Conservation (phyloP, 306 rosid species). For the Prunus mira region DNA sequence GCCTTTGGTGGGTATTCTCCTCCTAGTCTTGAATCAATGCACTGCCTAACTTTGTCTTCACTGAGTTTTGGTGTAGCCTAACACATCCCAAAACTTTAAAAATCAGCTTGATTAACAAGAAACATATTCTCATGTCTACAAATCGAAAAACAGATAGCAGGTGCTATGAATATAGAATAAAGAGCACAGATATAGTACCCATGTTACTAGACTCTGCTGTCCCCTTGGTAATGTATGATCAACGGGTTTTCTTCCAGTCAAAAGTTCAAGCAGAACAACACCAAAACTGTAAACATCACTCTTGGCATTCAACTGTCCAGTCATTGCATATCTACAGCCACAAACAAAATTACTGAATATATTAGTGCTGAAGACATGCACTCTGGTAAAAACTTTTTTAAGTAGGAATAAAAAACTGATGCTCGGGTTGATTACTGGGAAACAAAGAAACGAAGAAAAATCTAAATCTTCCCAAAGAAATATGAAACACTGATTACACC, state of each 20-base stretch:
- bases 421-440: conserved; percentile 5
- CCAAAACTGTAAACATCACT: conserved; percentile 92
- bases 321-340: conserved; percentile 79
- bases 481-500: background rate
- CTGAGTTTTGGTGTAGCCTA: conserved; percentile 96
- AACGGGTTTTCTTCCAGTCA: conserved; percentile 94
- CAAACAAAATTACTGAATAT: conserved; percentile 16
- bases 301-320: conserved; percentile 89
- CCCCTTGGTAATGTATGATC: conserved; percentile 93
- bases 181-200: conserved; percentile 54
- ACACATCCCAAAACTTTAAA: conserved; percentile 22
- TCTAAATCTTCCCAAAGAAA: background rate
- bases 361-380: background rate
- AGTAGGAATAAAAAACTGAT: background rate
- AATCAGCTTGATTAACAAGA: conserved; percentile 30
- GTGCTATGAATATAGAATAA: background rate
- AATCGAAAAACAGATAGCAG: background rate
- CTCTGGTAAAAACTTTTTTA: background rate
- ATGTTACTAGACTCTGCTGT: conserved; percentile 88
- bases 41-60: conserved; percentile 86
- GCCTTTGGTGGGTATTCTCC: conserved; percentile 86
- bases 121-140: background rate
- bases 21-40: conserved; percentile 72
- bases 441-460: background rate
- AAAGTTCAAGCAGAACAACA: conserved; percentile 84